Evolutionary conservation across 805 yeast species (phyloP), one percentile per base, ranked within the genome.

Genomic region (Komagataella pseudopastoris): DNA sequence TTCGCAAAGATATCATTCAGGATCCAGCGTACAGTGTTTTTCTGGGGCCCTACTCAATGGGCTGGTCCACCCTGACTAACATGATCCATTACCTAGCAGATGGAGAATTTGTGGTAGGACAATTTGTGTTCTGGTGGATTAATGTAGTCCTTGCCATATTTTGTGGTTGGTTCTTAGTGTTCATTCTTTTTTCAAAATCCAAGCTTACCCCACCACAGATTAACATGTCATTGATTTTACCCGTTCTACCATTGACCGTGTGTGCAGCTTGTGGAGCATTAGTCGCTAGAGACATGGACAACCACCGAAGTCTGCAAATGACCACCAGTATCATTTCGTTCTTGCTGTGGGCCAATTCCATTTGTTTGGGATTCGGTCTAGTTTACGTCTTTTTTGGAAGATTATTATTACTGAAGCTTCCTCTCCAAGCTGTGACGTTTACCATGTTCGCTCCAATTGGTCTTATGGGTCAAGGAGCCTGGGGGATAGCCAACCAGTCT

Each of bases 1-100:
- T 55, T 59, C 63, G 56, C 50, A 57, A 50, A 30, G 53, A 51
- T 50, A 54, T 72, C 52, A 44, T 78, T 49, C 53, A 58, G 51
- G 71, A 75, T 50, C 73, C 80, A 1, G 60, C 64, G 2, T 67
- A 75, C 44, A 76, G 81, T 48, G 80, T 81, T 2, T 87, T 81
- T 58, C 68, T 87, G 67, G 96, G 96, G 6, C 81, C 91, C 55
- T 75, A 77, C 52, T 82, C 88, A 16, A 89, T 89, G 96, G 96
- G 89, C 0, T 71, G 72, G 55, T 74, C 79, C 8, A 80, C 95
- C 2, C 63, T 88, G 54, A 69, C 83, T 30, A 82, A 79, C 60
- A 77, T 75, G 66, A 63, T 83, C 23, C 72, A 71, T 54, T 63
- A 61, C 43, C 55, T 84, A 23, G 70, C 78, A 17, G 70, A 71